Evolutionary conservation across 2,329 filamentous ascomycete species (phyloP).

Genomic region (Lachnellula arida): DNA sequence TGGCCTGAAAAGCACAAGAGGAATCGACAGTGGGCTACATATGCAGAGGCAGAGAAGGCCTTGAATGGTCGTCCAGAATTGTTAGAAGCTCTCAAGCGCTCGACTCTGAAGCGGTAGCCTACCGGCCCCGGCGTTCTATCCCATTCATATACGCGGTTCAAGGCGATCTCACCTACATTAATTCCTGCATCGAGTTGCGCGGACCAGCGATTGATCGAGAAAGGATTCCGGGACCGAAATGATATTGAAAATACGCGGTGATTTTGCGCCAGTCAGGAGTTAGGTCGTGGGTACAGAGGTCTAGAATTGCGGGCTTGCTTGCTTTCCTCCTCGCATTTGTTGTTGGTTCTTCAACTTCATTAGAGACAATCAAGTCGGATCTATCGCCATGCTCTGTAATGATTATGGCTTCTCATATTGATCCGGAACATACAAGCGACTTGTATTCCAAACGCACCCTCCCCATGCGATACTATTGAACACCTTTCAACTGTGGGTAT

Average conservation of each 20-base stretch:
- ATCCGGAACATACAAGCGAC: slow-evolving; percentile 11
- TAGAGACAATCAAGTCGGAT: slow-evolving; percentile 33
- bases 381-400: slow-evolving; percentile 27
- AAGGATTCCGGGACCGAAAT: slow-evolving; percentile 26
- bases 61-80: slow-evolving; percentile 79
- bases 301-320: slow-evolving; percentile 21
- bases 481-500: background rate
- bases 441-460: background rate
- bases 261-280: slow-evolving; percentile 17
- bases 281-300: slow-evolving; percentile 15
- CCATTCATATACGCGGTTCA: slow-evolving; percentile 8
- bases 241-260: slow-evolving; percentile 20
- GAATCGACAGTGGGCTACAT: slow-evolving; percentile 85
- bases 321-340: slow-evolving; percentile 21
- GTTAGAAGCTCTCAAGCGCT: slow-evolving; percentile 76
- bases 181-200: slow-evolving; percentile 4
- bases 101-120: slow-evolving; percentile 38
- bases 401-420: slow-evolving; percentile 19
- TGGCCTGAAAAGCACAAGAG: slow-evolving; percentile 97
- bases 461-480: background rate
- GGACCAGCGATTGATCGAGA: slow-evolving; percentile 14
- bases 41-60: slow-evolving; percentile 71
- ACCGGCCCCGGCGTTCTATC: slow-evolving; percentile 34
- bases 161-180: slow-evolving; percentile 1
- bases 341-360: slow-evolving; percentile 27